phyloP scores from a whole-genome alignment of 441 rosid genomes.

The Mallotus repandus region DNA sequence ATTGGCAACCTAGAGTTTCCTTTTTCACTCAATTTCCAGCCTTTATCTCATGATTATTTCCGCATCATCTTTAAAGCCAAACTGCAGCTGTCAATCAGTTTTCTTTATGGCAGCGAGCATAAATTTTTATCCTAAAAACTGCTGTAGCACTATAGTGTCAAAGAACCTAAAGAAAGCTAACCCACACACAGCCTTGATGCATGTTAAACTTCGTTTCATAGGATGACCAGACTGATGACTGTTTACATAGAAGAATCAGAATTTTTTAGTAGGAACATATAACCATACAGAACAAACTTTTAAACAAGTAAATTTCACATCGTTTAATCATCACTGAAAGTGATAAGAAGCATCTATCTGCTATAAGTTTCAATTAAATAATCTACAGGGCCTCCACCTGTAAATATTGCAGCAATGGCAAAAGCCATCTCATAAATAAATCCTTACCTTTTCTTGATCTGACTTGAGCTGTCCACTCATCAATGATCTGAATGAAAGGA shows the following conservation, averaged over 20 bases:
- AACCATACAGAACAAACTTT: neutral
- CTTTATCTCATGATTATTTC: neutral
- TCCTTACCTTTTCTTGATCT: constrained; percentile 57
- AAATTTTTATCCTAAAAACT: no score
- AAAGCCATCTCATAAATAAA: neutral
- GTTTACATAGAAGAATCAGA: neutral
- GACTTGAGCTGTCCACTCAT: constrained; percentile 78
- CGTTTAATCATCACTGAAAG: neutral
- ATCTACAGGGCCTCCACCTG: neutral
- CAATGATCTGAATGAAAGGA: constrained; percentile 45
- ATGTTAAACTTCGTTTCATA: neutral
- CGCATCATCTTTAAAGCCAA: neutral
- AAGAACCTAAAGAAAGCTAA: neutral
- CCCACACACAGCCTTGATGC: neutral
- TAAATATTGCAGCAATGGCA: neutral
- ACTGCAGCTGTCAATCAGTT: neutral
- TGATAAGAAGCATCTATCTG: neutral
- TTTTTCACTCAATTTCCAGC: neutral
- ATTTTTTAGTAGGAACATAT: neutral
- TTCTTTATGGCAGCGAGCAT: no score
- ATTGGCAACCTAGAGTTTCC: neutral
- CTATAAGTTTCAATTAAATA: neutral
- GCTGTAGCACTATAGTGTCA: no score
- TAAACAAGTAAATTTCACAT: neutral
- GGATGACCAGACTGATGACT: neutral